Percentiles rank a stretch among this genome's conserved stretches.
phyloP scores from a whole-genome alignment of 2,329 filamentous ascomycete genomes.

The Fusarium kyushuense region DNA sequence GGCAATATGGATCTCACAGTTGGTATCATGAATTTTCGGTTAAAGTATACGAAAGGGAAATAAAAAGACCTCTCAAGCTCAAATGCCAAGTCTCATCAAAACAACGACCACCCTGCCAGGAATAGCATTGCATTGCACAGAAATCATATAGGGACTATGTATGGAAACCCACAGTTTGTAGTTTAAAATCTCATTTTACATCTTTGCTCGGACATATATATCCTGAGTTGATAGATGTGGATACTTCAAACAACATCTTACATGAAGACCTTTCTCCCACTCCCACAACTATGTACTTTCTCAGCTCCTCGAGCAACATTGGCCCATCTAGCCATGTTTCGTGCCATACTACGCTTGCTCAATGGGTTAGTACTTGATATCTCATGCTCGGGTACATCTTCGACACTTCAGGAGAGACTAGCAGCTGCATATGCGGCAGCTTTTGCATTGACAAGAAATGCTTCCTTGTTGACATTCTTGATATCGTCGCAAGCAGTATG shows the following conservation, averaged over 20 bases:
- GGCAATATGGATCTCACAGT: not conserved
- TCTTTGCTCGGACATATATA: not conserved
- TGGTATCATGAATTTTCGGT: conserved; percentile 12
- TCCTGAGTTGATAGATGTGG: too few species aligned
- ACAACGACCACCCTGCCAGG: not conserved
- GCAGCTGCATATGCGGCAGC: conserved; percentile 65
- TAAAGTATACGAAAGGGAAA: not conserved
- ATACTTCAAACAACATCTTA: not conserved
- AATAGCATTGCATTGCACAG: not conserved
- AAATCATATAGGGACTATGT: not conserved
- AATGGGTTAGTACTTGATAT: conserved; percentile 11
- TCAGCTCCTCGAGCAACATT: conserved; percentile 26
- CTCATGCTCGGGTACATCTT: conserved; percentile 46
- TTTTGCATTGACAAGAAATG: conserved; percentile 53
- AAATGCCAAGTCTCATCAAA: not conserved
- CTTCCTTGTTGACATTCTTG: conserved; percentile 55
- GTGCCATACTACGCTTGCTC: conserved; percentile 15
- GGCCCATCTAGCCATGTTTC: conserved; percentile 22
- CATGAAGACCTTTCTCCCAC: conserved; percentile 10
- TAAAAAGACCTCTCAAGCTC: too few species aligned
- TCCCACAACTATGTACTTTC: conserved; percentile 25
- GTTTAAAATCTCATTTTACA: not conserved
- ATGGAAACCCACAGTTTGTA: too few species aligned
- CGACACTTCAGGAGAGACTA: conserved; percentile 51
- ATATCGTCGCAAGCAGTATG: conserved; percentile 56